Conservation (phyloP, 169 alveolate species). For the Babesia sp. region DNA sequence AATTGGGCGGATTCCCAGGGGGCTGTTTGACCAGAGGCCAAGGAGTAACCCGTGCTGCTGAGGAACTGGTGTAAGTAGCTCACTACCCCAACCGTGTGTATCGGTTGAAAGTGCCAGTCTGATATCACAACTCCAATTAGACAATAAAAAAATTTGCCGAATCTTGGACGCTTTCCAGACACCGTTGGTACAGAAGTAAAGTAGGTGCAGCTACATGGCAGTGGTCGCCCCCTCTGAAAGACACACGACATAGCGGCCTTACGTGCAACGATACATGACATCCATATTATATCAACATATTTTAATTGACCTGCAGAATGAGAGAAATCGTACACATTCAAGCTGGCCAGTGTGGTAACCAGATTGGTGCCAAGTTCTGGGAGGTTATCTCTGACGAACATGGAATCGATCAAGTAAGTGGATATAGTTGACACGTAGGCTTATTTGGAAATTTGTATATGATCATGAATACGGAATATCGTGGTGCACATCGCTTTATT, state of each 20-base stretch:
- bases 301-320: slow-evolving; percentile 77
- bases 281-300: neutral
- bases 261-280: neutral
- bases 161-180: neutral
- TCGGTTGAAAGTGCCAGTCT: neutral
- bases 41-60: no score
- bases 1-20: no score
- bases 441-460: neutral
- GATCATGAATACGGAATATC: neutral
- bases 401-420: slow-evolving; percentile 95
- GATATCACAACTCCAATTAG: neutral
- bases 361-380: slow-evolving; percentile 99
- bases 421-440: neutral
- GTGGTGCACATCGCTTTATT: neutral
- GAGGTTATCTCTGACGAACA: slow-evolving; percentile 99
- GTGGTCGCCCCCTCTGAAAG: neutral
- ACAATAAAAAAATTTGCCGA: neutral
- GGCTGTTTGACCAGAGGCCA: no score
- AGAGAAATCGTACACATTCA: slow-evolving; percentile 98
- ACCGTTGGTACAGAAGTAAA: neutral
- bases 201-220: slow-evolving; percentile 18
- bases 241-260: slow-evolving; percentile 1
- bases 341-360: slow-evolving; percentile 99
- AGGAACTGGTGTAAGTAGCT: no score
- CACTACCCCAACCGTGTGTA: slow-evolving; percentile 1